These are phyloP conservation scores for Fagopyrum tataricum DNA, from an alignment of 148 eudicot species.

Conservation along the genomic window DNA sequence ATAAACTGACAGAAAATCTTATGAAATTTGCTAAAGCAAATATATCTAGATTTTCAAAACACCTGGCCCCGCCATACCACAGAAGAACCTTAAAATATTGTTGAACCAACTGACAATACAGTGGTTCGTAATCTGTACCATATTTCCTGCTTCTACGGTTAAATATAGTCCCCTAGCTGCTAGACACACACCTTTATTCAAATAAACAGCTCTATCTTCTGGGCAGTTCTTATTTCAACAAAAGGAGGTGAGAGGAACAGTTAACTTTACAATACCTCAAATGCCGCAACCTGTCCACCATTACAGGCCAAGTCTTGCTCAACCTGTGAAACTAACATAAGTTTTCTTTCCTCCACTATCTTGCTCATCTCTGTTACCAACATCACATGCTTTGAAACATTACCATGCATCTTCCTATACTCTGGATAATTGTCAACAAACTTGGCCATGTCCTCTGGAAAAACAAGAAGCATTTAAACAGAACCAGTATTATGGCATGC, in stretches of 20 bases:
- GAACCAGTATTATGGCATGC: background rate
- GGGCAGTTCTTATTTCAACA: background rate
- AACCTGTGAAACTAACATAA: constrained; percentile 90
- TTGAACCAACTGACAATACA: no score
- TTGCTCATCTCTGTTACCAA: constrained; percentile 97
- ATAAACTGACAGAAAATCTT: no score
- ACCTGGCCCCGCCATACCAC: no score
- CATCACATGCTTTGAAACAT: constrained; percentile 95
- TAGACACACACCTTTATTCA: background rate
- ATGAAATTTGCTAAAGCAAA: no score
- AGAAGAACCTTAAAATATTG: no score
- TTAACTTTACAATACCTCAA: constrained; percentile 54
- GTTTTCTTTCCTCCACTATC: constrained; percentile 94
- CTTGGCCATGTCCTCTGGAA: constrained; percentile 98
- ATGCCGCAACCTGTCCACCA: constrained; percentile 97
- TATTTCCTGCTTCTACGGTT: background rate
- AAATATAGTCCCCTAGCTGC: background rate
- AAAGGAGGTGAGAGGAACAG: background rate
- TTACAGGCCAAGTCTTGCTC: constrained; percentile 99
- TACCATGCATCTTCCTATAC: constrained; percentile 91
- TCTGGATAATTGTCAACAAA: constrained; percentile 99
- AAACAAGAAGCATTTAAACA: constrained; percentile 15
- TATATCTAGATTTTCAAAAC: no score
- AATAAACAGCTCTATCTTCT: background rate
- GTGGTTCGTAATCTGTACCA: no score